Conservation (phyloP, 163 green algal species). For the Volvox carteri region DNA sequence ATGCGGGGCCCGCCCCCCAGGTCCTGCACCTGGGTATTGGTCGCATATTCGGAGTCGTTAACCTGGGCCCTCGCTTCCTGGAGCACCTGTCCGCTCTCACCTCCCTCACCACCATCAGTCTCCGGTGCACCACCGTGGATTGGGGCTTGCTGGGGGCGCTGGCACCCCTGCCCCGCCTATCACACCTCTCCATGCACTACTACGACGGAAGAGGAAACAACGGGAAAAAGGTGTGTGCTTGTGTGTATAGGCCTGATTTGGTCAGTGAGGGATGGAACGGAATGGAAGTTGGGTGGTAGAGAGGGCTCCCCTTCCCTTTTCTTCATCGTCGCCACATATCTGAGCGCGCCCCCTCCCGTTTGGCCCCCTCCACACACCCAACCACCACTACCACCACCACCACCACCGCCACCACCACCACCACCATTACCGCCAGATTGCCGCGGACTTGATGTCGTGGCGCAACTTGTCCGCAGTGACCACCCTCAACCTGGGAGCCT, state of each 20-base stretch:
- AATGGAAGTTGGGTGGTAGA: not conserved
- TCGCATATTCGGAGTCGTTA: conserved; percentile 44
- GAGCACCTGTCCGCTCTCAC: not conserved
- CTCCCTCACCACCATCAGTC: conserved; percentile 1
- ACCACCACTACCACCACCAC: too few relatives aligned
- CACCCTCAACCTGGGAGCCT: conserved; percentile 25
- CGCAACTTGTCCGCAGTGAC: conserved; percentile 25
- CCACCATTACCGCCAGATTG: too few relatives aligned
- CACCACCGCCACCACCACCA: too few relatives aligned
- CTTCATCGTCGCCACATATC: too few relatives aligned
- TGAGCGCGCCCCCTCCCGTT: too few relatives aligned
- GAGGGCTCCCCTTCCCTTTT: too few relatives aligned
- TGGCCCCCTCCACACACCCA: too few relatives aligned
- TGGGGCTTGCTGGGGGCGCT: conserved; percentile 6
- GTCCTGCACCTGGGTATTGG: conserved; percentile 34
- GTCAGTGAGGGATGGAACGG: too few relatives aligned
- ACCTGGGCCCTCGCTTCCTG: conserved; percentile 23
- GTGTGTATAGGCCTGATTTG: too few relatives aligned
- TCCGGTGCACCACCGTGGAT: conserved; percentile 46
- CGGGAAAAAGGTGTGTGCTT: conserved; percentile 37
- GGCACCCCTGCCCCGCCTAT: conserved; percentile 18
- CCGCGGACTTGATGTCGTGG: conserved; percentile 42
- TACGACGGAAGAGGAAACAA: conserved; percentile 43
- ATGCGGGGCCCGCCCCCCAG: too few relatives aligned
- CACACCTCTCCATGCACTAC: conserved; percentile 45